phyloP scores from a whole-genome alignment of 345 rosid species.

The Bretschneidera sinensis region DNA sequence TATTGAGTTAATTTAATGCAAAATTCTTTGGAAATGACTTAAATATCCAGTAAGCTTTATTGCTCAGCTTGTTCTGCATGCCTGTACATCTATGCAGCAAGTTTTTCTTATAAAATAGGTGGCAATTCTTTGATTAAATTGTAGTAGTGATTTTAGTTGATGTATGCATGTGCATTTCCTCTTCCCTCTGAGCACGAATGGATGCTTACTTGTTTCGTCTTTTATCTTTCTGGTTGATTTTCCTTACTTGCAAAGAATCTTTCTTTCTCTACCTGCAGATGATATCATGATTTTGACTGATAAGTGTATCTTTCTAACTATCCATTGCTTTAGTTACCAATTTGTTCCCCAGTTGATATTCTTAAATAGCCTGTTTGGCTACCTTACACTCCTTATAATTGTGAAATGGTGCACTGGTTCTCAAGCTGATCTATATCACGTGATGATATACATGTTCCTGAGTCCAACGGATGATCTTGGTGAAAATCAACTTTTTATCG shows the following conservation, averaged over 20 bases:
- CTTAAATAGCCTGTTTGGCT: constrained; percentile 67
- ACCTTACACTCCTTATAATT: constrained; percentile 58
- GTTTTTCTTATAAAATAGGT: constrained; percentile 6
- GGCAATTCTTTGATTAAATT: no score
- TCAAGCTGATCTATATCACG: constrained; percentile 65
- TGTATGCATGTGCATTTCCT: background rate
- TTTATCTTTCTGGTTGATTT: background rate
- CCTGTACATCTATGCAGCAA: no score
- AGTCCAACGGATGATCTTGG: constrained; percentile 56
- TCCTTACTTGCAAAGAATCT: background rate
- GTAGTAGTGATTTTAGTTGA: background rate
- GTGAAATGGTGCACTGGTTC: constrained; percentile 66
- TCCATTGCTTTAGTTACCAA: constrained; percentile 41
- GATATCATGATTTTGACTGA: background rate
- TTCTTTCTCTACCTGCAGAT: background rate
- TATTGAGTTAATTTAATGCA: constrained; percentile 64
- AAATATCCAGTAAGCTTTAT: constrained; percentile 43
- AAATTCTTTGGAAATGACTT: constrained; percentile 38
- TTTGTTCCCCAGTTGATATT: constrained; percentile 66
- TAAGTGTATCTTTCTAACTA: background rate
- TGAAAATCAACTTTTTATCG: constrained; percentile 56
- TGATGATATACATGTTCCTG: constrained; percentile 69
- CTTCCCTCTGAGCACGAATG: background rate
- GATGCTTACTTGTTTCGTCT: background rate
- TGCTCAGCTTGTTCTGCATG: background rate